Conservation (phyloP, 164 flowering plant genomes). For the Aristolochia californica region DNA sequence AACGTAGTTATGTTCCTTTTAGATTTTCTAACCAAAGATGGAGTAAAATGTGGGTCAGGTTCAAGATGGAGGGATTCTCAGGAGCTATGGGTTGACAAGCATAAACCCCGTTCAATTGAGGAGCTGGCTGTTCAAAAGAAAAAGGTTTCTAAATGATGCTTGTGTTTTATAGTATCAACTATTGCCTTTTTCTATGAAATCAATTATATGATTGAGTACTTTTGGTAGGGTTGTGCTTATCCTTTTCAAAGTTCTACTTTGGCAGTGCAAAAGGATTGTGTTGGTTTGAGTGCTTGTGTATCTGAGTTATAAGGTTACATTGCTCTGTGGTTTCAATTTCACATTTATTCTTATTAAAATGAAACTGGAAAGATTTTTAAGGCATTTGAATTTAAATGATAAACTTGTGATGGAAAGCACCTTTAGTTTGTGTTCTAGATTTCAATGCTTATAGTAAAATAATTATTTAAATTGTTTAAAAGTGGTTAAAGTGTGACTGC, state of each 20-base stretch:
- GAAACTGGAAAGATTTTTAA: no score
- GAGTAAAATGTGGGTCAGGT: constrained; percentile 20
- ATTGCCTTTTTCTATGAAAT: not conserved
- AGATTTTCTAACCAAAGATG: constrained; percentile 7
- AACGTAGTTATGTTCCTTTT: not conserved
- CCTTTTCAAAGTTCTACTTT: not conserved
- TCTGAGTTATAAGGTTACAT: no score
- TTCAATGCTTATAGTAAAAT: no score
- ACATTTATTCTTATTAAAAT: no score
- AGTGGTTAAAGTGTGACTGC: no score
- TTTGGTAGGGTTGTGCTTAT: not conserved
- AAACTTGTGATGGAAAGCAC: no score
- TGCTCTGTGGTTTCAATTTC: no score
- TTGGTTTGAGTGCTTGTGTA: no score
- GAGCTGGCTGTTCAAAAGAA: constrained; percentile 91
- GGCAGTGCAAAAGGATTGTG: no score
- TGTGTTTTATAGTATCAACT: not conserved
- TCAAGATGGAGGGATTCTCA: constrained; percentile 15
- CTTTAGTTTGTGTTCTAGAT: no score
- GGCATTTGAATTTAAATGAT: no score
- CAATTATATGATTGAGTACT: not conserved
- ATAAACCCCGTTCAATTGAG: constrained; percentile 51
- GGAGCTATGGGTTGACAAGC: constrained; percentile 81
- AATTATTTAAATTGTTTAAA: no score
- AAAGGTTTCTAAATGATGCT: constrained; percentile 45